Percentiles rank a stretch among this genome's conserved stretches.
These are phyloP conservation scores for Cerrena zonata DNA, from an alignment of 1,284 basidiomycete species.

Conservation along the genomic window DNA sequence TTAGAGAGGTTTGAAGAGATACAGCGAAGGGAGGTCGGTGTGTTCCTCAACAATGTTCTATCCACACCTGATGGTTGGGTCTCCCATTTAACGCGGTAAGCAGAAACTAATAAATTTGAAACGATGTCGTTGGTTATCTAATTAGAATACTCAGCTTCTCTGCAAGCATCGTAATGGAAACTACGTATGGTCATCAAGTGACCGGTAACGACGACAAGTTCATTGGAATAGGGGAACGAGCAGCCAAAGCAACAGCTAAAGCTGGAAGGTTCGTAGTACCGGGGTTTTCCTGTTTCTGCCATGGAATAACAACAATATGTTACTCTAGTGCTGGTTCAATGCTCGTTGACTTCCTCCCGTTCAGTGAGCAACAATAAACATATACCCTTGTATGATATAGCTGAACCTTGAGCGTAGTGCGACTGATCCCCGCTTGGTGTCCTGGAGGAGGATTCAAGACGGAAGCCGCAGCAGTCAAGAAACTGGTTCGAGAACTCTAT, in stretches of 20 bases:
- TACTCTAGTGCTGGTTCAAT: conserved; percentile 5
- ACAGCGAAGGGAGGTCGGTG: conserved; percentile 14
- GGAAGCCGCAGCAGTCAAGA: conserved; percentile 36
- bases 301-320: background rate
- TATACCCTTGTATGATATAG: background rate
- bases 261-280: conserved; percentile 11
- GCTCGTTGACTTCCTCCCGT: conserved; percentile 22
- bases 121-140: background rate
- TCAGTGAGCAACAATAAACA: conserved; percentile 11
- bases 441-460: conserved; percentile 54
- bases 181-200: conserved; percentile 22
- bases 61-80: conserved; percentile 17
- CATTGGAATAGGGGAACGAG: conserved; percentile 36
- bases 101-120: background rate
- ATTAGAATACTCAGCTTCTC: conserved; percentile 13
- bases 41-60: conserved; percentile 16
- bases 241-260: conserved; percentile 23
- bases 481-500: conserved; percentile 35
- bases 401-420: conserved; percentile 28
- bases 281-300: too few species aligned
- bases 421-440: conserved; percentile 49
- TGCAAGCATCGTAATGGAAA: conserved; percentile 38
- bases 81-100: conserved; percentile 16
- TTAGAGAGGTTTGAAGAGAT: conserved; percentile 12
- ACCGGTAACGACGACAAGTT: conserved; percentile 18